phyloP scores from a whole-genome alignment of 495 filamentous ascomycete species.

The Oleoguttula mirabilis region DNA sequence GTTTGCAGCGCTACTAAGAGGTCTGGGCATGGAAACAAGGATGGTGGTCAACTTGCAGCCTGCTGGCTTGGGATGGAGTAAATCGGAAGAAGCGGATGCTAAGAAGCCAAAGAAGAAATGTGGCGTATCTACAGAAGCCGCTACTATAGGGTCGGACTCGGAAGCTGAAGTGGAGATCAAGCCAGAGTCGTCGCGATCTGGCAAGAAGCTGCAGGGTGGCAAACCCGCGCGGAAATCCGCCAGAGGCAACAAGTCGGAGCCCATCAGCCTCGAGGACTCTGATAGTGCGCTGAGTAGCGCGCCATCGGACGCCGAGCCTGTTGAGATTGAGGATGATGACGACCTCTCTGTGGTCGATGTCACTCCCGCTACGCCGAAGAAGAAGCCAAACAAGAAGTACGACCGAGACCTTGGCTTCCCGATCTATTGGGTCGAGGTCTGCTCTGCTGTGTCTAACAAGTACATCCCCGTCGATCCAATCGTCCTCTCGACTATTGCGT shows the following conservation, averaged over 20 bases:
- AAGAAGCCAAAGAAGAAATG: conserved; percentile 26
- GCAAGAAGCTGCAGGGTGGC: conserved; percentile 2
- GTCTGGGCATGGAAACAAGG: conserved; percentile 64
- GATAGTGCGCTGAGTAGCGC: conserved; percentile 19
- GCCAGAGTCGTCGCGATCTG: not conserved
- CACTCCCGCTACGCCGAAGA: conserved; percentile 28
- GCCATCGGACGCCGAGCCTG: conserved; percentile 6
- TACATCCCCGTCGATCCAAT: conserved; percentile 69
- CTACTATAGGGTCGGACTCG: not conserved
- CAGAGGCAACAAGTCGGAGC: conserved; percentile 16
- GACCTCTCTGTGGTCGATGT: conserved; percentile 35
- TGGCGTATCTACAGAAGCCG: not conserved
- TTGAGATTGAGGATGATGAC: conserved; percentile 11
- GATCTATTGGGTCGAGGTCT: conserved; percentile 85
- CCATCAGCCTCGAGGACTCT: conserved; percentile 30
- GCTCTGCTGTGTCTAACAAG: conserved; percentile 65
- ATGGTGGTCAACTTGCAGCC: conserved; percentile 79
- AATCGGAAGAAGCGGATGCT: conserved; percentile 53
- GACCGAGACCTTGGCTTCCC: conserved; percentile 70
- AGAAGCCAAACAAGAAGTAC: conserved; percentile 36
- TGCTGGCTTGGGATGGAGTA: conserved; percentile 82
- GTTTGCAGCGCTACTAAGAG: conserved; percentile 80
- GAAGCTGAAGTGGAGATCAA: conserved; percentile 7
- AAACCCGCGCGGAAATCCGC: conserved; percentile 8
- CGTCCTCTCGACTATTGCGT: conserved; percentile 53